phyloP scores from a whole-genome alignment of 495 filamentous ascomycete species.

The Parathielavia hyrcaniae region DNA sequence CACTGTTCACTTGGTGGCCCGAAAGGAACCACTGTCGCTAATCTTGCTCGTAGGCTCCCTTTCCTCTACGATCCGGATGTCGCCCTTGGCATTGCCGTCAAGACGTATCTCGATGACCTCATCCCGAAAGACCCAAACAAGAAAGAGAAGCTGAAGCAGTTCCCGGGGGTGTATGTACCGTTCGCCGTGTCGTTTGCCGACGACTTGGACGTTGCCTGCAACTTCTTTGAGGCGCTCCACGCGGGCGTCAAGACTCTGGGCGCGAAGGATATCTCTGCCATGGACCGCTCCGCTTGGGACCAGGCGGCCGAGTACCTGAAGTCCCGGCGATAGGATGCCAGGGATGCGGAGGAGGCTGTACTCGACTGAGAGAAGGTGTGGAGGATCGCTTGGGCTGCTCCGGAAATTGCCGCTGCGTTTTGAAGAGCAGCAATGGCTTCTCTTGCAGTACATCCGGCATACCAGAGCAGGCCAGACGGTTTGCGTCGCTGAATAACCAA shows the following conservation, averaged over 20 bases:
- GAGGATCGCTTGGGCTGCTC: not conserved
- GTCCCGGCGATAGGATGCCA: conserved; percentile 16
- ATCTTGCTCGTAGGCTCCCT: conserved; percentile 58
- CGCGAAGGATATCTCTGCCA: conserved; percentile 49
- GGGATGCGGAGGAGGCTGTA: not conserved
- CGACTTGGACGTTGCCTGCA: conserved; percentile 74
- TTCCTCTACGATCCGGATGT: conserved; percentile 80
- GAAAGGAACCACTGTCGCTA: conserved; percentile 32
- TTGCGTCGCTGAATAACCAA: not conserved
- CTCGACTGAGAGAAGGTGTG: not conserved
- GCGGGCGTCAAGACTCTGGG: conserved; percentile 58
- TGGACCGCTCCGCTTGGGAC: conserved; percentile 56
- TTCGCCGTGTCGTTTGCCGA: conserved; percentile 66
- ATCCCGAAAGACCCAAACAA: conserved; percentile 55
- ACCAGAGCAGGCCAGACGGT: not conserved
- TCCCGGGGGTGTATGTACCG: conserved; percentile 64
- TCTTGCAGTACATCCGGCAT: not conserved
- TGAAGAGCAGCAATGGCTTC: not conserved
- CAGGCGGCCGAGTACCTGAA: conserved; percentile 60
- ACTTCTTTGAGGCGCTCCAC: conserved; percentile 76
- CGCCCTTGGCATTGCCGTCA: conserved; percentile 80
- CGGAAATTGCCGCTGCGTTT: not conserved
- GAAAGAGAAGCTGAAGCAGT: conserved; percentile 51
- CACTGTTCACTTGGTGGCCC: conserved; percentile 4
- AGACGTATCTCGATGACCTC: conserved; percentile 84